Evolutionary conservation across 805 yeast genomes (phyloP).

Genomic region (Saccharomycopsis guyanensis): DNA sequence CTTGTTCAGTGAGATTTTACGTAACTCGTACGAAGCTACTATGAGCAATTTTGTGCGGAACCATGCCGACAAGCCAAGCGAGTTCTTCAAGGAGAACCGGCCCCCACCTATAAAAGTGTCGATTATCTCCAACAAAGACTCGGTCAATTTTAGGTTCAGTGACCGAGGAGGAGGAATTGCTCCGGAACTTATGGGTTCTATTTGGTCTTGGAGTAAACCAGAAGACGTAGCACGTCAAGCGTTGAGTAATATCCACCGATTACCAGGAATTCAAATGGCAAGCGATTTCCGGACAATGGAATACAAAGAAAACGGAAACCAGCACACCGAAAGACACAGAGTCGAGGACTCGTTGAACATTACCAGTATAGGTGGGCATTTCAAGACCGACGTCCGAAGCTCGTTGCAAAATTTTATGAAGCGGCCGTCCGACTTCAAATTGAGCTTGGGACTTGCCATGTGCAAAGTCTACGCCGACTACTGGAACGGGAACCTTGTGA

Average conservation of each 20-base stretch:
- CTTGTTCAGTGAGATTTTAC: slow-evolving; percentile 75
- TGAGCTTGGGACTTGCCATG: slow-evolving; percentile 90
- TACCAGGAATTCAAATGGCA: slow-evolving; percentile 51
- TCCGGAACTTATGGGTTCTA: slow-evolving; percentile 45
- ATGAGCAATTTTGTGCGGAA: slow-evolving; percentile 35
- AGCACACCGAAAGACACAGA: background rate
- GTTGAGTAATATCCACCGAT: slow-evolving; percentile 57
- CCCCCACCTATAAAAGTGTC: slow-evolving; percentile 77
- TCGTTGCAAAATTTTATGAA: slow-evolving; percentile 60
- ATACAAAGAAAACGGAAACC: slow-evolving; percentile 1
- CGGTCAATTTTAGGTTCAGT: slow-evolving; percentile 65
- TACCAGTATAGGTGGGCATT: slow-evolving; percentile 37
- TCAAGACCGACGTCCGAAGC: slow-evolving; percentile 27
- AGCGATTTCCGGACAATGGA: slow-evolving; percentile 28
- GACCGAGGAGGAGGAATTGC: slow-evolving; percentile 89
- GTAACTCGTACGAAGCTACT: slow-evolving; percentile 83
- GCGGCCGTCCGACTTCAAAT: slow-evolving; percentile 64
- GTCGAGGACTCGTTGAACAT: slow-evolving; percentile 27
- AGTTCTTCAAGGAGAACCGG: slow-evolving; percentile 24
- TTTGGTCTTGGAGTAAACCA: slow-evolving; percentile 85
- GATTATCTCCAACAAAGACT: slow-evolving; percentile 53
- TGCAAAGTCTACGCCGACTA: slow-evolving; percentile 90
- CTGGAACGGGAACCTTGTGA: slow-evolving; percentile 87
- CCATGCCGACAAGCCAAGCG: slow-evolving; percentile 12
- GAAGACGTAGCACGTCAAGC: slow-evolving; percentile 51